These are phyloP conservation scores for Aquilaria sinensis DNA, from an alignment of 345 rosid genomes.

Conservation along the genomic window DNA sequence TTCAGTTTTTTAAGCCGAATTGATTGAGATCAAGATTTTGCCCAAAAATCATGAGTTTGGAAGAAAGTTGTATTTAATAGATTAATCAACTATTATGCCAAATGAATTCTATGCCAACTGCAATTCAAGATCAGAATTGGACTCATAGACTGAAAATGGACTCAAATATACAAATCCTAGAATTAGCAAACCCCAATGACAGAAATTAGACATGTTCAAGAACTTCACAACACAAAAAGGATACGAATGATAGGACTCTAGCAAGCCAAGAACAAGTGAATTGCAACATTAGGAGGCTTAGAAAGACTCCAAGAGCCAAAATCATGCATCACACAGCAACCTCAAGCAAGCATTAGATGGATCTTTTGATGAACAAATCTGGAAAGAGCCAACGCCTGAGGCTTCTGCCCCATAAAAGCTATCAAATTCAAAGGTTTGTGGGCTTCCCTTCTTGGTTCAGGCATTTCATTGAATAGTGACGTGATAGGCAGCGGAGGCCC, in stretches of 20 bases:
- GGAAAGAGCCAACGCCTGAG: background rate
- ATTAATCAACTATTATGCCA: too few relatives aligned
- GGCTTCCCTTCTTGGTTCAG: constrained; percentile 7
- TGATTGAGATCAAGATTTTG: too few relatives aligned
- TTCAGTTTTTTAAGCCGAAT: too few relatives aligned
- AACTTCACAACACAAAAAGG: background rate
- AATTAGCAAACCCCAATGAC: too few relatives aligned
- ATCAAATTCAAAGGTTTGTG: background rate
- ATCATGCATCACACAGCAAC: background rate
- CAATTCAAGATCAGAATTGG: too few relatives aligned
- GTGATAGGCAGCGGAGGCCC: constrained; percentile 11
- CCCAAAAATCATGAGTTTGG: too few relatives aligned
- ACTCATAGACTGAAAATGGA: too few relatives aligned
- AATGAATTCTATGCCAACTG: too few relatives aligned
- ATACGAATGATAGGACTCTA: too few relatives aligned
- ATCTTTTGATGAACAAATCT: constrained; percentile 9
- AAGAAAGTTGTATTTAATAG: too few relatives aligned
- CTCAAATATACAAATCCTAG: too few relatives aligned
- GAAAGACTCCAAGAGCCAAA: background rate
- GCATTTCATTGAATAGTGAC: background rate
- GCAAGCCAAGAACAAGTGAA: background rate
- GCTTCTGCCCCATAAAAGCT: background rate
- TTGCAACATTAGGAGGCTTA: background rate
- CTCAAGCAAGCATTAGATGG: background rate
- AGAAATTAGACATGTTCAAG: too few relatives aligned